Evolutionary conservation across 2,329 filamentous ascomycete species (phyloP), one percentile per base, ranked within the genome.

Genomic region (Stemphylium vesicarium): DNA sequence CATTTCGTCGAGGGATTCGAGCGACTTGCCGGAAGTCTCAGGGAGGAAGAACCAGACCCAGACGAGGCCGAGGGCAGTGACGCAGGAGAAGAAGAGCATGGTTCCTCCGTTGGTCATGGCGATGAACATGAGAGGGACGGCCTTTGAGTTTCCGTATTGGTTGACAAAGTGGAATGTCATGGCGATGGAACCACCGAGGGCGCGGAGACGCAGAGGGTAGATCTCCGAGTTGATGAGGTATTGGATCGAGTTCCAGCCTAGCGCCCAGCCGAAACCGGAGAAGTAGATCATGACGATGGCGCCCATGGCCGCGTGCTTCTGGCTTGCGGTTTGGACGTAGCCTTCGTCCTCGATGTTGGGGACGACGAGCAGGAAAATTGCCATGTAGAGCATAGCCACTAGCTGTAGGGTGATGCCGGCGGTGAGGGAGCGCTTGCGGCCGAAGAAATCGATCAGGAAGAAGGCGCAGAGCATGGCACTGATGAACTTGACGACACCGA

Each of bases 151-250:
- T 22, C 89, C 90, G 70, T 91, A 92, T 74, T 92, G 88, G 74
- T 91, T 91, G 56, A 84, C 87, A 69, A 92, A 92, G 74, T 93
- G 89, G 55, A 92, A 82, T 0, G 86, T 89, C 90, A 92, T 92
- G 41, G 88, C 85, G 68, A 89, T 81, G 0, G 85, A 89, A 0
- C 88, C 89, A 16, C 87, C 85, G 9, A 92, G 76, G 4, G 89
- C 88, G 50, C 90, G 85, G 44, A 93, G 86, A 3, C 89, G 84
- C 9, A 92, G 81, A 0, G 90, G 89, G 78, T 91, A 93, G 57
- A 93, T 82, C 70, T 93, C 90, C 1, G 88, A 88, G 12, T 89
- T 91, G 51, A 93, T 83, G 4, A 93, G 81, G 70, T 92, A 93
- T 75, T 92, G 89, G 81, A 91, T 89, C 1, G 82, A 85, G 77